phyloP scores from a whole-genome alignment of 1,284 basidiomycete genomes.

The Microbotryomycetes sp. region DNA sequence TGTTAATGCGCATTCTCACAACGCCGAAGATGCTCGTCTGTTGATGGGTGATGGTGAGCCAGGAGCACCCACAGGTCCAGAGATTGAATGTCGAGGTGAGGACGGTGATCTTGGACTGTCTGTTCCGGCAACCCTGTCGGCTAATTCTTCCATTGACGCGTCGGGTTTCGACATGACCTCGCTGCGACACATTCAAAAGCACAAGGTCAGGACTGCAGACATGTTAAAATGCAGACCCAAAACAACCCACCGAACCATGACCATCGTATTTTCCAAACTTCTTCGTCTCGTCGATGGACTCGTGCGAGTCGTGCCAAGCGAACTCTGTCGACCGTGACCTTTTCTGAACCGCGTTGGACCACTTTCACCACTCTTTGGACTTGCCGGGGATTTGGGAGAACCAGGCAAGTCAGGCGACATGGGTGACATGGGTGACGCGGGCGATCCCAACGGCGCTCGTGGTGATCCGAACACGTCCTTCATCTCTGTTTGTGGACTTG shows the following conservation, averaged over 20 bases:
- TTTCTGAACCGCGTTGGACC: conserved; percentile 55
- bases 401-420: conserved; percentile 41
- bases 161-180: conserved; percentile 34
- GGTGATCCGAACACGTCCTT: conserved; percentile 44
- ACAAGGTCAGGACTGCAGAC: too few relatives aligned
- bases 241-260: conserved; percentile 62
- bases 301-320: conserved; percentile 92
- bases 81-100: conserved; percentile 4
- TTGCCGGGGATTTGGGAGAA: conserved; percentile 11
- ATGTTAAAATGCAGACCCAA: too few relatives aligned
- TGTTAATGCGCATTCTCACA: too few relatives aligned
- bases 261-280: conserved; percentile 92
- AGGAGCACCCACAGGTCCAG: background rate
- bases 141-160: conserved; percentile 32
- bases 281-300: conserved; percentile 86
- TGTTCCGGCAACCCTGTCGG: conserved; percentile 29
- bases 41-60: background rate
- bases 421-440: conserved; percentile 21
- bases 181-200: background rate
- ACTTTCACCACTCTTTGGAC: conserved; percentile 8
- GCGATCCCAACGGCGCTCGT: conserved; percentile 36
- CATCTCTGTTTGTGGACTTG: conserved; percentile 29
- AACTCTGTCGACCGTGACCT: conserved; percentile 78
- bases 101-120: background rate
- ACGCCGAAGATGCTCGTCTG: background rate